phyloP scores from a whole-genome alignment of 2,329 filamentous ascomycete genomes.

The Teratosphaeria viscida region DNA sequence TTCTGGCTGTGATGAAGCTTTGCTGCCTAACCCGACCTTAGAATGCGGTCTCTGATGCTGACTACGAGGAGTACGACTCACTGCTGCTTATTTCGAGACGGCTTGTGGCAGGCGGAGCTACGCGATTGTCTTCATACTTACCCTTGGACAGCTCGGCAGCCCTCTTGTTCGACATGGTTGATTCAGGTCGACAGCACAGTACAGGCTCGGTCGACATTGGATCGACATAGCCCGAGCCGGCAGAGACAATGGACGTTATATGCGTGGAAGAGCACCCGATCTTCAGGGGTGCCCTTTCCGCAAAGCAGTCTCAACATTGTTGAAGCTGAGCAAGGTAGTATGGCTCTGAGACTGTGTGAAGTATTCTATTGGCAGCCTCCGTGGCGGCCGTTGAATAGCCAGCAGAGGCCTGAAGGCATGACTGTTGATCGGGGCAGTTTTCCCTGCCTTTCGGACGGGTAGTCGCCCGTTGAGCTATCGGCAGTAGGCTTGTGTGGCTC shows the following conservation, averaged over 20 bases:
- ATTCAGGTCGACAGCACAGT: not conserved
- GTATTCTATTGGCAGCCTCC: constrained; percentile 19
- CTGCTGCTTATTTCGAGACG: constrained; percentile 16
- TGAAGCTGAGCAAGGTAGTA: constrained; percentile 15
- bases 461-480: constrained; percentile 8
- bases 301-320: constrained; percentile 13
- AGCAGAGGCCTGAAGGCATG: constrained; percentile 18
- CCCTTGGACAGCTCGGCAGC: constrained; percentile 22
- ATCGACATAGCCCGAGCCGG: not conserved
- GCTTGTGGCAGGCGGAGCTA: constrained; percentile 15
- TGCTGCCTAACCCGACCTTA: constrained; percentile 14
- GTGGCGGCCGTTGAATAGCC: constrained; percentile 20
- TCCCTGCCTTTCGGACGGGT: not conserved
- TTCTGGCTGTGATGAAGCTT: constrained; percentile 11
- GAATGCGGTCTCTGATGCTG: constrained; percentile 4
- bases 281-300: constrained; percentile 17
- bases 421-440: constrained; percentile 10
- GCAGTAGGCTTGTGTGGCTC: constrained; percentile 12
- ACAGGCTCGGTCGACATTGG: not conserved
- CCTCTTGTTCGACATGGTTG: constrained; percentile 16
- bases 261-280: constrained; percentile 4
- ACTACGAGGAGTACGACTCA: constrained; percentile 7
- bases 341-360: constrained; percentile 18
- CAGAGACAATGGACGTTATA: constrained; percentile 4
- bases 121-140: constrained; percentile 13